Conservation (phyloP, 2,329 filamentous ascomycete species). For the Grosmannia serpens region DNA sequence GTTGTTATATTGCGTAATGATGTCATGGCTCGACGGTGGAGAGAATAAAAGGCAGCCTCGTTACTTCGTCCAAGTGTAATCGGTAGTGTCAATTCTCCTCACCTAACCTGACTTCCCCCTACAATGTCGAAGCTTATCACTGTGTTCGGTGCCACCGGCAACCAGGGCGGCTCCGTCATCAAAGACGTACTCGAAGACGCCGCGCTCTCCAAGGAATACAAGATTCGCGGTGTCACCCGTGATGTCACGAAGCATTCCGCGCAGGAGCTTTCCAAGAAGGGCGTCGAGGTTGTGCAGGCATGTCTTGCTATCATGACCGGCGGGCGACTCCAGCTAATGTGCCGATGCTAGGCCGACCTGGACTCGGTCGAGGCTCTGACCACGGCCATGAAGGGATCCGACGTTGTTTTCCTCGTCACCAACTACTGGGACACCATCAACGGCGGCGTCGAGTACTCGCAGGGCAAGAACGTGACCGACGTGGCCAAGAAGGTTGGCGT, state of each 20-base stretch:
- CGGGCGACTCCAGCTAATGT: not conserved
- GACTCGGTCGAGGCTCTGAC: conserved; percentile 31
- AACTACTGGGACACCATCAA: conserved; percentile 22
- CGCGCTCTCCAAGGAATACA: conserved; percentile 10
- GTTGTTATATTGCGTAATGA: too few species aligned
- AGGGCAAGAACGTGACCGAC: conserved; percentile 36
- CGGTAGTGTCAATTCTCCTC: too few species aligned
- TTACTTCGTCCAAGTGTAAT: too few species aligned
- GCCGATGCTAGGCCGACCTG: conserved; percentile 25
- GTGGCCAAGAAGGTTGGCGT: conserved; percentile 26
- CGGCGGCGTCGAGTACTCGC: conserved; percentile 29
- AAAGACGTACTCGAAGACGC: conserved; percentile 13
- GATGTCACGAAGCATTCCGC: conserved; percentile 25
- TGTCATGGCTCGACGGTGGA: too few species aligned
- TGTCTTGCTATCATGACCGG: not conserved
- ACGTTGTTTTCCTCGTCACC: conserved; percentile 40
- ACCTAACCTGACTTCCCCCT: too few species aligned
- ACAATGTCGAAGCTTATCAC: conserved; percentile 10
- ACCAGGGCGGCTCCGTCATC: conserved; percentile 16
- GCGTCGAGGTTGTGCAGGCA: conserved; percentile 36
- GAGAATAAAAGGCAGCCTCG: too few species aligned
- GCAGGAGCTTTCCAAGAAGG: conserved; percentile 25
- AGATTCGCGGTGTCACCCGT: conserved; percentile 37
- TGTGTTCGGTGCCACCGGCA: conserved; percentile 17
- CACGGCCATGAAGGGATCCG: conserved; percentile 30